Evolutionary conservation across 225 moss, liverwort and hornwort species (phyloP).

Genomic region (Pseudisothecium myosuroides): DNA sequence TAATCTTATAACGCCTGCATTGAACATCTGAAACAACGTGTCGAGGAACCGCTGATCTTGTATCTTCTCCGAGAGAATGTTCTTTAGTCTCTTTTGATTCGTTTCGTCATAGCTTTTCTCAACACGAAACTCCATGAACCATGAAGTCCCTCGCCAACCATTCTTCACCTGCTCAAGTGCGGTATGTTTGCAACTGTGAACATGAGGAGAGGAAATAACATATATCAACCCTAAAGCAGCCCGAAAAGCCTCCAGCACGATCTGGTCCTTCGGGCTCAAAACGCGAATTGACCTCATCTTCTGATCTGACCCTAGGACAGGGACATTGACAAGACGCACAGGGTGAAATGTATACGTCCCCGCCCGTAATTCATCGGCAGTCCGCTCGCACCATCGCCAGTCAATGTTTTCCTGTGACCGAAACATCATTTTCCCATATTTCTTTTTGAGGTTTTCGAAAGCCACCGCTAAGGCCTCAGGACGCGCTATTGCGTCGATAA

Average conservation of each 20-base stretch:
- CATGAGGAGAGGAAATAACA: not conserved
- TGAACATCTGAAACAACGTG: slow-evolving; percentile 42
- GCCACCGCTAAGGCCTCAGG: slow-evolving; percentile 20
- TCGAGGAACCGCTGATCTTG: slow-evolving; percentile 37
- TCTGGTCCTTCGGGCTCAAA: slow-evolving; percentile 38
- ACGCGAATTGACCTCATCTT: slow-evolving; percentile 32
- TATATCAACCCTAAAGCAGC: slow-evolving; percentile 10
- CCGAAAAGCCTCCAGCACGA: slow-evolving; percentile 29
- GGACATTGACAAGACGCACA: slow-evolving; percentile 26
- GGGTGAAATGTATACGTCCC: slow-evolving; percentile 36
- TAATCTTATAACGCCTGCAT: slow-evolving; percentile 30
- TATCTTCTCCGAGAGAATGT: slow-evolving; percentile 39
- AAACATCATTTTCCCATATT: slow-evolving; percentile 5
- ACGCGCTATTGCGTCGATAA: slow-evolving; percentile 24
- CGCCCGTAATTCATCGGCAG: slow-evolving; percentile 21
- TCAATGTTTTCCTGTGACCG: slow-evolving; percentile 22
- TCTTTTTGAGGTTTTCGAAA: slow-evolving; percentile 19
- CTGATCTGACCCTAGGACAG: slow-evolving; percentile 11
- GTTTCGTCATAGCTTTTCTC: slow-evolving; percentile 25
- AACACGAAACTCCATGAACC: slow-evolving; percentile 33
- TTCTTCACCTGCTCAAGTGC: slow-evolving; percentile 43
- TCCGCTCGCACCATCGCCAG: slow-evolving; percentile 44
- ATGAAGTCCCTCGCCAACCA: slow-evolving; percentile 45
- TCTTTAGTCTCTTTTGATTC: slow-evolving; percentile 33
- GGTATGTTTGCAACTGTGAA: slow-evolving; percentile 28